A percentile compares a stretch with the other conserved stretches of the same genome.
Evolutionary conservation across 495 filamentous ascomycete species (phyloP).

Genomic region (Tuber umbilicatum): DNA sequence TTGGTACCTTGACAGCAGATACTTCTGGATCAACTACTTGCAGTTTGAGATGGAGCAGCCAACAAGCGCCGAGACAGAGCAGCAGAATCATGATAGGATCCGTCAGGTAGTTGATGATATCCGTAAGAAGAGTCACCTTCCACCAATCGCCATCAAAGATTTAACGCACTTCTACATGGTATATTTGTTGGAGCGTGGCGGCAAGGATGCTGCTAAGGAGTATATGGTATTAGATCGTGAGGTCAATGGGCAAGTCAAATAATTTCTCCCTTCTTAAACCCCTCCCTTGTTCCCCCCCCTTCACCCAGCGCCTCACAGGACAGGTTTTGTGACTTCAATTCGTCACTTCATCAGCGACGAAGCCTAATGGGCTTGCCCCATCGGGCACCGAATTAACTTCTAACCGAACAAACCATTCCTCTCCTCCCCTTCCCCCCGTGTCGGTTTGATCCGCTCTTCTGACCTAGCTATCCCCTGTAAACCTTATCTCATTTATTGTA

Average conservation of each 20-base stretch:
- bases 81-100: slow-evolving; percentile 62
- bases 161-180: slow-evolving; percentile 71
- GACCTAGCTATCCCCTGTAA: slow-evolving; percentile 23
- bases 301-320: slow-evolving; percentile 27
- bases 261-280: slow-evolving; percentile 16
- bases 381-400: slow-evolving; percentile 5
- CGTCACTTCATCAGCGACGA: slow-evolving; percentile 18
- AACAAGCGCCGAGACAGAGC: slow-evolving; percentile 59
- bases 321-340: slow-evolving; percentile 32
- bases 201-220: slow-evolving; percentile 76
- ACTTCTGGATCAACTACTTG: slow-evolving; percentile 88
- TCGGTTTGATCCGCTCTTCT: slow-evolving; percentile 26
- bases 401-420: not conserved
- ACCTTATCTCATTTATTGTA: slow-evolving; percentile 8
- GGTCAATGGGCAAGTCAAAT: slow-evolving; percentile 63
- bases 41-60: slow-evolving; percentile 86
- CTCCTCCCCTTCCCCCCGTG: slow-evolving; percentile 8
- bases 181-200: slow-evolving; percentile 78
- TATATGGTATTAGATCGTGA: slow-evolving; percentile 79
- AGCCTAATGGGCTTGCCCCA: slow-evolving; percentile 9
- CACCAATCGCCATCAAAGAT: slow-evolving; percentile 62
- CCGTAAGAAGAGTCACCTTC: slow-evolving; percentile 65
- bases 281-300: slow-evolving; percentile 10
- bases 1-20: slow-evolving; percentile 77
- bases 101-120: slow-evolving; percentile 76